phyloP scores from a whole-genome alignment of 2,329 filamentous ascomycete genomes.

The Stromatinia cepivora region DNA sequence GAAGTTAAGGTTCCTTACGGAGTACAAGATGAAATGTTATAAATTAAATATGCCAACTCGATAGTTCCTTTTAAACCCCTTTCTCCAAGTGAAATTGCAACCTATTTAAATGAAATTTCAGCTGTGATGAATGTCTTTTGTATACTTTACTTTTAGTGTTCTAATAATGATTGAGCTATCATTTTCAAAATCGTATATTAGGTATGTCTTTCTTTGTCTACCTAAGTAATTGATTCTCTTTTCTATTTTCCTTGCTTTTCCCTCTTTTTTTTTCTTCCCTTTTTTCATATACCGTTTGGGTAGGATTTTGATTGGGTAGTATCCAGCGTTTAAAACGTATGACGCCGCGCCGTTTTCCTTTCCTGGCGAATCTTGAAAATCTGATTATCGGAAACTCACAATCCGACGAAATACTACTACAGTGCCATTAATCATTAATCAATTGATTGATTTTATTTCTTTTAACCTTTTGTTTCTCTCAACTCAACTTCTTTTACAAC shows the following conservation, averaged over 20 bases:
- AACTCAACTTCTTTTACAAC: not conserved
- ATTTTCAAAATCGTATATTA: no score
- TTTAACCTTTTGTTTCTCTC: not conserved
- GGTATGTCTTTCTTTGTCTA: no score
- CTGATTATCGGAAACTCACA: conserved; percentile 3
- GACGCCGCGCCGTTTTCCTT: conserved; percentile 12
- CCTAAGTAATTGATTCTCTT: not conserved
- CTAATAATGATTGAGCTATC: no score
- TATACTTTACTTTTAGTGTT: no score
- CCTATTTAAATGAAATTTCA: no score
- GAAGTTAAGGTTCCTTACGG: no score
- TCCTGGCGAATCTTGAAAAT: conserved; percentile 3
- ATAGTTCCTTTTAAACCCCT: no score
- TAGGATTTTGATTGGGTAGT: conserved; percentile 8
- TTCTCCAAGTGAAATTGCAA: no score
- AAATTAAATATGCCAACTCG: no score
- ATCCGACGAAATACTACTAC: not conserved
- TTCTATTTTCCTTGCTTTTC: not conserved
- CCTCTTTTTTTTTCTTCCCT: not conserved
- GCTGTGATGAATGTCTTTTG: no score
- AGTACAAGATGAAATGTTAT: no score
- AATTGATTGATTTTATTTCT: not conserved
- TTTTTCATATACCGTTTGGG: not conserved
- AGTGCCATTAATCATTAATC: not conserved
- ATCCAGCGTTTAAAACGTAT: conserved; percentile 14